Evolutionary conservation across 768 basidiomycete genomes (phyloP), one percentile per base, ranked within the genome.

Genomic region (Pulveroboletus ravenelii): DNA sequence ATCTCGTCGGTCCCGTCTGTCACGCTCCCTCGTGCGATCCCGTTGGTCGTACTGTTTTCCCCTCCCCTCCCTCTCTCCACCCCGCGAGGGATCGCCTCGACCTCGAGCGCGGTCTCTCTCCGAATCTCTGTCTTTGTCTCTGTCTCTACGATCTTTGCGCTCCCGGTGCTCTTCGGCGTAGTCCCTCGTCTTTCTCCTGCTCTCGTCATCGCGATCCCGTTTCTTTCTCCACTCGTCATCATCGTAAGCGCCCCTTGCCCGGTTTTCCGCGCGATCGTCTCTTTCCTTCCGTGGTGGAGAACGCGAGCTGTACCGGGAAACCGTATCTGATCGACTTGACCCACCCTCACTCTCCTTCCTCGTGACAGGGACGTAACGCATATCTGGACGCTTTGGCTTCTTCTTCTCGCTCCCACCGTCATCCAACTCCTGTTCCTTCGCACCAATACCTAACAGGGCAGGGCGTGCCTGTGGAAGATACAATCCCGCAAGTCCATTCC

Each of bases 381-480:
- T 82, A 48, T 91, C 89, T 3, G 79, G 78, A 6, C 59, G 49
- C 29, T 54, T 58, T 30, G 76, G 71, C 59, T 70, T 77, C 62
- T 74, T 78, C 70, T 74, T 80, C 65, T 65, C 74, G 59, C 72
- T 80, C 17, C 87, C 87, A 53, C 89, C 82, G 50, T 90, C 86
- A 5, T 80, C 76, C 0, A 79, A 75, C 60, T 87, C 84, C 56
- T 78, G 77, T 60, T 94, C 88, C 63, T 96, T 98, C 3, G 96
- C 96, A 2, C 96, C 94, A 27, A 99, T 87, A 0, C 95, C 96
- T 10, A 98, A 71, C 12, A 98, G 69, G 0, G 93, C 85, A 0
- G 95, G 93, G 14, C 96, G 78, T 2, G 88, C 74, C 48, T 77
- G 72, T 0, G 96, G 96, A 0, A 94, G 70, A 64, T 91, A 93